A percentile compares a stretch with the other conserved stretches of the same genome.
Evolutionary conservation across 2,329 filamentous ascomycete species (phyloP).

Genomic region (Colletotrichum musicola): DNA sequence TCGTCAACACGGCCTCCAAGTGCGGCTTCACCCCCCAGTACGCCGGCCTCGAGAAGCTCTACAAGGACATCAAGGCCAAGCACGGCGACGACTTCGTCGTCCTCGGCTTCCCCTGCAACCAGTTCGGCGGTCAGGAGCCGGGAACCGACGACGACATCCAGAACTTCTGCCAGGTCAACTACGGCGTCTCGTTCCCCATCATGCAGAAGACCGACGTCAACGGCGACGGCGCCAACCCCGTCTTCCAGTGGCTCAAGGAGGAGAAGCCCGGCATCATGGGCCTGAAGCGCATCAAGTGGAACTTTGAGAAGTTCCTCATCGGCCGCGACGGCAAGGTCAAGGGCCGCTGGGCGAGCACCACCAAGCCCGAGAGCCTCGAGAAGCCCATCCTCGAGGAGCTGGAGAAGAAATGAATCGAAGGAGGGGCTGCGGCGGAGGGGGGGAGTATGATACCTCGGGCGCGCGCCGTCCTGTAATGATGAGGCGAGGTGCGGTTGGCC

Average conservation of each 20-base stretch:
- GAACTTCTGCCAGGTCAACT: slow-evolving; percentile 91
- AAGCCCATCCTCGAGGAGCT: slow-evolving; percentile 81
- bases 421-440: background rate
- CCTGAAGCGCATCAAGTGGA: slow-evolving; percentile 96
- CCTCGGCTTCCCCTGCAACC: slow-evolving; percentile 98
- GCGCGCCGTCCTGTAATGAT: background rate
- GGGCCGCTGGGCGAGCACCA: slow-evolving; percentile 87
- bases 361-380: slow-evolving; percentile 87
- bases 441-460: slow-evolving; percentile 27
- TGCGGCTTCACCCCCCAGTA: slow-evolving; percentile 99
- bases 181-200: slow-evolving; percentile 92
- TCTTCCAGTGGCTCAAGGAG: slow-evolving; percentile 82
- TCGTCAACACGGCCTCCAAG: slow-evolving; percentile 98
- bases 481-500: background rate
- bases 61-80: slow-evolving; percentile 79
- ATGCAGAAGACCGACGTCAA: slow-evolving; percentile 96
- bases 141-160: slow-evolving; percentile 85
- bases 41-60: slow-evolving; percentile 88
- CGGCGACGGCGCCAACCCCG: slow-evolving; percentile 81
- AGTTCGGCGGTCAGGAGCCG: slow-evolving; percentile 93
- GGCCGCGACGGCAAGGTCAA: slow-evolving; percentile 88
- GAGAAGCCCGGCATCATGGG: slow-evolving; percentile 87
- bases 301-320: slow-evolving; percentile 98
- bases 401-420: slow-evolving; percentile 54
- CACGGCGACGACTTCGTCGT: slow-evolving; percentile 84